Evolutionary conservation across 2,329 filamentous ascomycete species (phyloP).

Genomic region (Fusarium compactum): DNA sequence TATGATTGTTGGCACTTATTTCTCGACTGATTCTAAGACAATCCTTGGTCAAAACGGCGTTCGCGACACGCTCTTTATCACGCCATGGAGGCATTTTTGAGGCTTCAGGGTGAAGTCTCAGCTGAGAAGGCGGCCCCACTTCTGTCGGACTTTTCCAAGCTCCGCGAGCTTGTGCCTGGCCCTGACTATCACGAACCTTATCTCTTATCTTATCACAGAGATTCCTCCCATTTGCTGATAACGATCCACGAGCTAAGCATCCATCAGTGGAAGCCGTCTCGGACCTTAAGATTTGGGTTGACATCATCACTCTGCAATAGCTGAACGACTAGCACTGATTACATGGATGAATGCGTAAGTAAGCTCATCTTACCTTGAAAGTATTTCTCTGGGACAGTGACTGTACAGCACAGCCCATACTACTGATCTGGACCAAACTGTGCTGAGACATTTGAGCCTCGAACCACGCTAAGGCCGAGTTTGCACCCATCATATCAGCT

Average conservation of each 20-base stretch:
- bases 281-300: background rate
- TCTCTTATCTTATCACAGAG: background rate
- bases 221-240: background rate
- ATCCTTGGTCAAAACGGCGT: background rate
- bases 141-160: background rate
- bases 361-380: background rate
- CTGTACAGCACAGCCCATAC: background rate
- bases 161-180: background rate
- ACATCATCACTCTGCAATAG: background rate
- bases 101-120: background rate
- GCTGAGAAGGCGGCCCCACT: background rate
- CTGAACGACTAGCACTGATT: background rate
- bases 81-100: background rate
- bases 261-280: background rate
- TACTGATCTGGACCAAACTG: background rate
- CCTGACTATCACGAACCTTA: background rate
- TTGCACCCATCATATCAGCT: background rate
- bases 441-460: background rate
- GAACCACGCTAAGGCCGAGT: background rate
- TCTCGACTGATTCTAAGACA: too few species aligned
- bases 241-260: background rate
- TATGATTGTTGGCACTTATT: background rate
- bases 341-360: background rate
- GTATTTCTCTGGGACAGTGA: background rate
- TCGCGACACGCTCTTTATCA: background rate